A percentile compares a stretch with the other conserved stretches of the same genome.
Conservation (phyloP, 345 rosid genomes). For the Syzygium aqueum region DNA sequence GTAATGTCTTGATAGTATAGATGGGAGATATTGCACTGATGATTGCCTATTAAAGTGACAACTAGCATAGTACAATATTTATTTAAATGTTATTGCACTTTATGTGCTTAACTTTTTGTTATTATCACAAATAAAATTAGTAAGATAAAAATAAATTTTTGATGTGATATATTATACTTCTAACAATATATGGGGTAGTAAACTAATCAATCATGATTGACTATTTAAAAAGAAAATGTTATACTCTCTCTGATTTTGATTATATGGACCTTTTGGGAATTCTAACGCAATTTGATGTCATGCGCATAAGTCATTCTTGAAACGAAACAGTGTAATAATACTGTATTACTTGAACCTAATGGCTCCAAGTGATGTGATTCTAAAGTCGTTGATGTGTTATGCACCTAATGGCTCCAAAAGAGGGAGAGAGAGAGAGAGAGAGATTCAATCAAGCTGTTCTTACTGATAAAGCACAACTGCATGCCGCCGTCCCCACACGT, state of each 20-base stretch:
- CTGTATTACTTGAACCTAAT: not conserved
- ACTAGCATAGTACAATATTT: not conserved
- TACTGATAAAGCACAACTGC: not conserved
- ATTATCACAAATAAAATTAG: not conserved
- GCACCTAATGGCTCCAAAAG: not conserved
- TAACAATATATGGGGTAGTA: not conserved
- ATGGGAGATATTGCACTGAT: not conserved
- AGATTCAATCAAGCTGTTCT: not conserved
- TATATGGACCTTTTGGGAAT: not conserved
- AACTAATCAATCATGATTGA: not conserved
- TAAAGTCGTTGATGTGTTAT: not conserved
- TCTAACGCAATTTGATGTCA: not conserved
- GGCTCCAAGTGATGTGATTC: not conserved
- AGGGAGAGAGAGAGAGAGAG: accelerated
- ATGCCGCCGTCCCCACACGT: not conserved
- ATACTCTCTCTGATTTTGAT: not conserved
- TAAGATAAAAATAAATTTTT: not conserved
- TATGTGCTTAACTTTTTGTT: not conserved
- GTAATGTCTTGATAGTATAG: not conserved
- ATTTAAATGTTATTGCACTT: not conserved
- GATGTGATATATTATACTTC: not conserved
- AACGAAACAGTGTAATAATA: not conserved
- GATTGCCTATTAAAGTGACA: not conserved
- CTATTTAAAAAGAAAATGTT: not conserved
- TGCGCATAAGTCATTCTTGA: not conserved